phyloP scores from a whole-genome alignment of 208 protist species.

The Acanthamoeba quina region DNA sequence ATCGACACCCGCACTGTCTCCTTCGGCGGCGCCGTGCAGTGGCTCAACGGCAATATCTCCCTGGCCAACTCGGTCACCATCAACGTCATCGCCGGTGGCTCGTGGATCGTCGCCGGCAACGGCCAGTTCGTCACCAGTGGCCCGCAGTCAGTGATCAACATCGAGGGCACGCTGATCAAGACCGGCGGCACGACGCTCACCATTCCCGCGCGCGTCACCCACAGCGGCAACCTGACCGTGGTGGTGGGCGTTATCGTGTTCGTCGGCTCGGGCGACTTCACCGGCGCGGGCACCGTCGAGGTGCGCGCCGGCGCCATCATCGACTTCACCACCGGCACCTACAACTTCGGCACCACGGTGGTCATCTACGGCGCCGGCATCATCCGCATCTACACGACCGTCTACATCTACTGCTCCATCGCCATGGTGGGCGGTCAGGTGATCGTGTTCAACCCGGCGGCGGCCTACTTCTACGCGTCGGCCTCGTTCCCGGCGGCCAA shows the following conservation, averaged over 20 bases:
- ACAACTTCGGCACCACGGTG: background rate
- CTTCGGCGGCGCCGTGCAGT: slow-evolving; percentile 54
- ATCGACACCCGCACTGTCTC: slow-evolving; percentile 17
- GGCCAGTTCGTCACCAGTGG: slow-evolving; percentile 43
- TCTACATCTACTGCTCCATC: slow-evolving; percentile 33
- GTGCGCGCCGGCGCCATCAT: slow-evolving; percentile 24
- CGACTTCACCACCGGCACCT: slow-evolving; percentile 60
- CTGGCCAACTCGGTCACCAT: slow-evolving; percentile 35
- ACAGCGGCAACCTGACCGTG: slow-evolving; percentile 72
- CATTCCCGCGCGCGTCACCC: background rate
- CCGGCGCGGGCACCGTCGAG: slow-evolving; percentile 26
- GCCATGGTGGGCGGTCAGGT: slow-evolving; percentile 52
- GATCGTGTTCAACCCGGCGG: slow-evolving; percentile 56
- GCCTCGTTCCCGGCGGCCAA: slow-evolving; percentile 20
- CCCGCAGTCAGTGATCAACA: slow-evolving; percentile 44
- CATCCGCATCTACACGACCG: slow-evolving; percentile 48
- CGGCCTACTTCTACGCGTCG: slow-evolving; percentile 51
- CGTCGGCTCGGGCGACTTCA: slow-evolving; percentile 51
- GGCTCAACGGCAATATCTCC: slow-evolving; percentile 68
- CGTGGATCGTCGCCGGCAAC: slow-evolving; percentile 17
- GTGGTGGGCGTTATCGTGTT: slow-evolving; percentile 39
- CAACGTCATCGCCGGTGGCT: background rate
- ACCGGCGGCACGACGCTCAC: slow-evolving; percentile 33
- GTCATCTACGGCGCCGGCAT: slow-evolving; percentile 25
- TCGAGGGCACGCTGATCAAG: slow-evolving; percentile 67